Evolutionary conservation across 257 asterid species (phyloP).

Genomic region (Solanum chiquidenum): DNA sequence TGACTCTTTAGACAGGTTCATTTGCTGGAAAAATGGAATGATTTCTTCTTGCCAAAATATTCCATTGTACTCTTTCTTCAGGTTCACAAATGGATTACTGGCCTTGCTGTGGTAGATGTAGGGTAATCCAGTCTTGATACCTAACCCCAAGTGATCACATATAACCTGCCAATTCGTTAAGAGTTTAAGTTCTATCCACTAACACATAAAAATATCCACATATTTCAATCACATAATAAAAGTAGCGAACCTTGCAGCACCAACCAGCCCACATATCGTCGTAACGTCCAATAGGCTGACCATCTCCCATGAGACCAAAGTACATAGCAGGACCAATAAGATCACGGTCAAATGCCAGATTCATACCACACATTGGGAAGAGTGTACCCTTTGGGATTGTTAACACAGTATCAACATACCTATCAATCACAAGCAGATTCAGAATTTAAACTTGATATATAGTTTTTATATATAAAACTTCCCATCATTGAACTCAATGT

Average conservation of each 20-base stretch:
- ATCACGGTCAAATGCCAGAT: conserved; percentile 74
- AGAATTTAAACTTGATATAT: neutral
- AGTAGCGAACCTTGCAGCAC: conserved; percentile 56
- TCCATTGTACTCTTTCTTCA: conserved; percentile 78
- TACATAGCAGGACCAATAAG: conserved; percentile 94
- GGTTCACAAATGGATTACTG: conserved; percentile 83
- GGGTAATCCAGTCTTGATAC: conserved; percentile 83
- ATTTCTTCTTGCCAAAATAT: conserved; percentile 95
- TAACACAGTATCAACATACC: conserved; percentile 81
- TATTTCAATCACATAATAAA: neutral
- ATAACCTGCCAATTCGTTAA: conserved; percentile 35
- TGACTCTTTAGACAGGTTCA: conserved; percentile 50
- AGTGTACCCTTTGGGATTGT: conserved; percentile 91
- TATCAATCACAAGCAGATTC: neutral
- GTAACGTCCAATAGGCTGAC: conserved; percentile 91
- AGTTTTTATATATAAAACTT: neutral
- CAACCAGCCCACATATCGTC: conserved; percentile 99
- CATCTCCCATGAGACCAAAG: conserved; percentile 95
- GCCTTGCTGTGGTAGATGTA: conserved; percentile 97
- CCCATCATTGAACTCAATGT: neutral
- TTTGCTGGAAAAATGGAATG: conserved; percentile 73
- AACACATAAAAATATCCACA: neutral
- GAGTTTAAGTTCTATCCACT: neutral
- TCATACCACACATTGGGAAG: conserved; percentile 96
- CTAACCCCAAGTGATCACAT: conserved; percentile 78